These are phyloP conservation scores for Huiozyma sinensis DNA, from an alignment of 805 yeast species.

Conservation along the genomic window DNA sequence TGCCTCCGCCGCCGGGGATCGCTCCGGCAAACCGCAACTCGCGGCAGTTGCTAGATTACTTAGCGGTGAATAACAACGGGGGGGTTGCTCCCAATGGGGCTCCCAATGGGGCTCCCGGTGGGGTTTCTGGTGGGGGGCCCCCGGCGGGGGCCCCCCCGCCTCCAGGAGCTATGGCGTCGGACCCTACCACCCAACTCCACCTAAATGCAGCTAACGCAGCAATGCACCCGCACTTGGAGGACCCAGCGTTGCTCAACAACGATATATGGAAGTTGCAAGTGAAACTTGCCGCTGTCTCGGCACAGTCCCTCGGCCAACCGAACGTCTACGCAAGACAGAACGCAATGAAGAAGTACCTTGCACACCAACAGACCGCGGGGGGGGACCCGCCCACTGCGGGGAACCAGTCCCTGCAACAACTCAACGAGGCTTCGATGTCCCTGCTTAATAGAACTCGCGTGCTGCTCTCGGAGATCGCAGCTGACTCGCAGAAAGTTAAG, in stretches of 20 bases:
- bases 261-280: slow-evolving; percentile 30
- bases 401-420: slow-evolving; percentile 7
- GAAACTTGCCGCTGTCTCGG: slow-evolving; percentile 24
- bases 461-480: slow-evolving; percentile 24
- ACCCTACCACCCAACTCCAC: neutral
- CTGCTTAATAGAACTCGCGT: slow-evolving; percentile 27
- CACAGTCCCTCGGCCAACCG: slow-evolving; percentile 28
- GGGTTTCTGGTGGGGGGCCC: no score
- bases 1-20: slow-evolving; percentile 17
- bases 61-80: slow-evolving; percentile 4
- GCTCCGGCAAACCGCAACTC: slow-evolving; percentile 11
- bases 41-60: slow-evolving; percentile 17
- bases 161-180: neutral
- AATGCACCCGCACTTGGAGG: slow-evolving; percentile 28
- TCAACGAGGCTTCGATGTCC: slow-evolving; percentile 23
- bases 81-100: neutral
- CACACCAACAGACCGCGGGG: slow-evolving; percentile 10
- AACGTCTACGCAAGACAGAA: slow-evolving; percentile 30
- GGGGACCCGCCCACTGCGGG: neutral
- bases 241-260: slow-evolving; percentile 23
- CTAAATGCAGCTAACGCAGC: slow-evolving; percentile 24
- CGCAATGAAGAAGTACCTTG: slow-evolving; percentile 27
- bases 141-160: no score
- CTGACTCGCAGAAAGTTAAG: slow-evolving; percentile 7
- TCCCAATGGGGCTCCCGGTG: neutral